Conservation (phyloP, 176 grass and related monocot genomes). For the Cenchrus purpureus region DNA sequence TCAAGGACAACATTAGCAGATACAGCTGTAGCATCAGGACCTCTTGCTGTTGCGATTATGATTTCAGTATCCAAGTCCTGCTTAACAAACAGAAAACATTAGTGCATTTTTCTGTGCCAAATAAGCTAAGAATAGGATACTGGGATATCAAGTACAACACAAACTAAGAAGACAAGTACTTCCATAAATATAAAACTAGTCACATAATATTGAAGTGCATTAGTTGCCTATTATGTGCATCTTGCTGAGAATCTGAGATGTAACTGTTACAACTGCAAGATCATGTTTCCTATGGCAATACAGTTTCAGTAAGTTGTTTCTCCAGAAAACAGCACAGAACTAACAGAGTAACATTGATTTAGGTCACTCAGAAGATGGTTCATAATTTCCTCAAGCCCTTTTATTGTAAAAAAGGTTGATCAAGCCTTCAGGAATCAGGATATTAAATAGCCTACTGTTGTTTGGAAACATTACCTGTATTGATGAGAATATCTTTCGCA, state of each 20-base stretch:
- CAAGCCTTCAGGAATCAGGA: neutral
- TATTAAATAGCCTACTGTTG: slow-evolving; percentile 16
- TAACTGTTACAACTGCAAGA: neutral
- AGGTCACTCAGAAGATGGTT: neutral
- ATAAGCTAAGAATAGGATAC: slow-evolving; percentile 1
- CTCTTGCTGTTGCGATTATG: slow-evolving; percentile 78
- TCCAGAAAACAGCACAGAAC: slow-evolving; percentile 11
- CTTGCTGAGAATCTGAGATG: slow-evolving; percentile 12
- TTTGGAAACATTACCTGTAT: slow-evolving; percentile 70
- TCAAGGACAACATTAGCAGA: slow-evolving; percentile 90
- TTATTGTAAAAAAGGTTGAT: neutral
- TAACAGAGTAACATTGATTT: slow-evolving; percentile 7
- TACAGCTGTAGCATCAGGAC: slow-evolving; percentile 66
- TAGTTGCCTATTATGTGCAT: neutral
- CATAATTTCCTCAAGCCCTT: neutral
- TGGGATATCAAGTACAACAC: slow-evolving; percentile 2
- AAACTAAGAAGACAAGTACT: neutral
- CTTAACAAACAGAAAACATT: slow-evolving; percentile 37
- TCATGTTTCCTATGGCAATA: neutral
- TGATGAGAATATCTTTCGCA: slow-evolving; percentile 88
- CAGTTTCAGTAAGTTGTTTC: neutral
- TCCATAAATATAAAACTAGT: slow-evolving; percentile 15
- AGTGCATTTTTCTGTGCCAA: neutral
- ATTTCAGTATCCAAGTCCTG: slow-evolving; percentile 95
- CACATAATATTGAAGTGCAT: neutral